Percentiles rank a stretch among this genome's conserved stretches.
Conservation (phyloP, 1,139 yeast species). For the Arxiozyma telluris region DNA sequence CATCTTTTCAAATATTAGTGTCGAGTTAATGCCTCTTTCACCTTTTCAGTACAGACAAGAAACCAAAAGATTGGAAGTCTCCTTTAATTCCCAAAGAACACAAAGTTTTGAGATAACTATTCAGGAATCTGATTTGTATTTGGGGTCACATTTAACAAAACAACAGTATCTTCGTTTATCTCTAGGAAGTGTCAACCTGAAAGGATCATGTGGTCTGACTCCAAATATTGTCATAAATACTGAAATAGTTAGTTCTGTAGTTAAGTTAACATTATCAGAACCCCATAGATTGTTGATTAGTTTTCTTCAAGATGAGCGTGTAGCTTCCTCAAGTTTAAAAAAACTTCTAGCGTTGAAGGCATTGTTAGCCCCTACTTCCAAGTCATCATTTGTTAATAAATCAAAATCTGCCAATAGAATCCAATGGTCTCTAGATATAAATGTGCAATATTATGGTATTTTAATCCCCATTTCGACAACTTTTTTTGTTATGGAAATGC, state of each 20-base stretch:
- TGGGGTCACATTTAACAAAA: slow-evolving; percentile 22
- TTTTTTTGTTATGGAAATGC: slow-evolving; percentile 25
- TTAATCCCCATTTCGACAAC: slow-evolving; percentile 24
- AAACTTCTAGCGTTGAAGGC: slow-evolving; percentile 10
- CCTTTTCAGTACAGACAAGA: slow-evolving; percentile 21
- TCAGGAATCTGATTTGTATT: slow-evolving; percentile 19
- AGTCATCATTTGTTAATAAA: background rate
- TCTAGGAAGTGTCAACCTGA: slow-evolving; percentile 17
- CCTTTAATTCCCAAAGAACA: slow-evolving; percentile 13
- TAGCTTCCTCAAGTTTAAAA: slow-evolving; percentile 17
- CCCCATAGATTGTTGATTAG: slow-evolving; percentile 21
- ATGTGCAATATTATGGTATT: slow-evolving; percentile 23
- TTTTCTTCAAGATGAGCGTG: slow-evolving; percentile 22
- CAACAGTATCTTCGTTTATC: slow-evolving; percentile 24
- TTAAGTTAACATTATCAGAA: slow-evolving; percentile 25
- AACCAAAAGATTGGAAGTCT: slow-evolving; percentile 17
- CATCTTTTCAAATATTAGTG: slow-evolving; percentile 17
- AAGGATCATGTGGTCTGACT: slow-evolving; percentile 7
- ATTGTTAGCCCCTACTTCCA: slow-evolving; percentile 3
- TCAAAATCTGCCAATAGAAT: background rate
- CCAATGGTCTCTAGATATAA: slow-evolving; percentile 15
- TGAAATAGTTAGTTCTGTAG: slow-evolving; percentile 16
- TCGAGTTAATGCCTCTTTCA: slow-evolving; percentile 21
- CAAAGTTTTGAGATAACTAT: slow-evolving; percentile 14
- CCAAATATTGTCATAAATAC: slow-evolving; percentile 9